Base-by-base conservation (phyloP, 805 yeast genomes). In the Kuraishia ogatae region DNA sequence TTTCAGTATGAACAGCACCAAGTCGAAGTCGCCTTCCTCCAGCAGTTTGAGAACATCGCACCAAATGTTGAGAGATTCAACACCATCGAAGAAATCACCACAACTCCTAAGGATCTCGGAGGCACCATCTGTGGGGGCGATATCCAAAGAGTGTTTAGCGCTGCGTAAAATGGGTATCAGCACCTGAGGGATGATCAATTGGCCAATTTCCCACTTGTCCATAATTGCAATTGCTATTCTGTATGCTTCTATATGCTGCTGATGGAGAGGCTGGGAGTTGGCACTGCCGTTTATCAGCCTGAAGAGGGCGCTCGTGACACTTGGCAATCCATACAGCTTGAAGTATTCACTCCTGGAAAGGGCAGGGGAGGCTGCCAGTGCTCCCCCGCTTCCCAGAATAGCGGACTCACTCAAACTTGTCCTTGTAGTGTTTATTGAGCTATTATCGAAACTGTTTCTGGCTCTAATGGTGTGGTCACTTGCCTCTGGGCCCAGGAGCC, bases 191-290 rank as follows among this genome's bases (percentile, higher is more conserved):
- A 91, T 82, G 1, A 93, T 72, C 15, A 79, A 66, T 11, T 84
- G 82, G 13, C 97, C 96, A 48, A 94, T 84, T 68, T 94, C 99
- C 98, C 98, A 94, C 58, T 90, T 81, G 64, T 94, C 98, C 84
- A 92, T 81, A 2, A 92, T 75, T 0, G 94, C 82, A 2, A 85
- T 71, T 1, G 89, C 77, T 5, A 93, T 84, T 52, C 77, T 81
- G 62, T 83, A 83, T 0, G 87, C 83, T 22, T 75, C 78, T 1
- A 81, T 70, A 28, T 71, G 72, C 55, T 68, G 76, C 17, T 59
- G 68, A 43, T 59, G 62, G 6, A 59, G 53, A 0, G 69, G 58
- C 4, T 58, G 59, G 1, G 63, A 56, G 22, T 61, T 50, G 29
- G 63, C 58, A 6, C 62, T 54, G 54, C 77, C 71, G 50, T 65